These are phyloP conservation scores for Yamadazyma friedrichii DNA, from an alignment of 1,139 yeast genomes.

Conservation along the genomic window DNA sequence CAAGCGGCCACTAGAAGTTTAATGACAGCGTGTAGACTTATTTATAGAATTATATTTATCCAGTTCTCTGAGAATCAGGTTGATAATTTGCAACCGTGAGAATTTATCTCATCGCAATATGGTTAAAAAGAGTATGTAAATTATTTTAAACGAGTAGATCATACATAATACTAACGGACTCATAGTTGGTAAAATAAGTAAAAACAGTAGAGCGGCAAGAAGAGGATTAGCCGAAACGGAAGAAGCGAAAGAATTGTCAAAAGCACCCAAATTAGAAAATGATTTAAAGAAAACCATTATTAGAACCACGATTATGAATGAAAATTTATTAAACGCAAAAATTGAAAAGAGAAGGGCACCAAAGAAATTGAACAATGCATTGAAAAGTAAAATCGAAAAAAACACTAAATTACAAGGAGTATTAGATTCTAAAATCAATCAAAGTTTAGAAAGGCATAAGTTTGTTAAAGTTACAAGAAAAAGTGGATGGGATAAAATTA, in stretches of 20 bases:
- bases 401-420: slow-evolving; percentile 56
- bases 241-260: slow-evolving; percentile 50
- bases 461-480: slow-evolving; percentile 62
- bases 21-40: neutral
- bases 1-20: slow-evolving; percentile 21
- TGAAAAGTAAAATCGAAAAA: slow-evolving; percentile 45
- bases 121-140: slow-evolving; percentile 32
- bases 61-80: neutral
- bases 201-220: slow-evolving; percentile 76
- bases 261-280: slow-evolving; percentile 57
- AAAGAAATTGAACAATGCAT: slow-evolving; percentile 32
- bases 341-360: slow-evolving; percentile 38
- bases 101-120: slow-evolving; percentile 12
- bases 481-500: slow-evolving; percentile 71
- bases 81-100: slow-evolving; percentile 2
- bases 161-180: neutral
- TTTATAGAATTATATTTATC: no score
- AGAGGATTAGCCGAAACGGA: slow-evolving; percentile 44
- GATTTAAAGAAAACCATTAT: slow-evolving; percentile 63
- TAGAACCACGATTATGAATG: slow-evolving; percentile 68
- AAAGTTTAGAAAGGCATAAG: slow-evolving; percentile 62
- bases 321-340: slow-evolving; percentile 56
- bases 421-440: slow-evolving; percentile 59
- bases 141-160: neutral
- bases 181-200: slow-evolving; percentile 29